Evolutionary conservation across 2,329 filamentous ascomycete species (phyloP), one percentile per base, ranked within the genome.

Genomic region (Pyrenochaeta sp.): DNA sequence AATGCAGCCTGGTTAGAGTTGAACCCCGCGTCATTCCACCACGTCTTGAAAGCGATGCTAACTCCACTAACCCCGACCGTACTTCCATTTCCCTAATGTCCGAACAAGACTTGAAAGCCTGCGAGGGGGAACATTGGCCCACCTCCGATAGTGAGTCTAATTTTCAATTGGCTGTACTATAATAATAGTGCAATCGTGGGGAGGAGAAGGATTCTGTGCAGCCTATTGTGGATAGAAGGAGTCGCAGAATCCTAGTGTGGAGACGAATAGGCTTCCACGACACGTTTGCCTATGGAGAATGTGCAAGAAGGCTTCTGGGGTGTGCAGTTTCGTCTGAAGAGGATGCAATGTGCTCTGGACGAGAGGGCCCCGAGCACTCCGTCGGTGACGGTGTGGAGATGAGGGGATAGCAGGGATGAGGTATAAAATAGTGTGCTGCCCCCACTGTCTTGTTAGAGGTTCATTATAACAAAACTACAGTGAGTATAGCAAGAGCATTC

Each of bases 31-130:
- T 27, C 23, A 5, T 15, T 40, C 20, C 18, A 2, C 18, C 18
- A 41, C 21, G 12, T 12, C 5, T 3, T 17, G 15, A 20, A 12
- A 4, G 20, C n/a, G 23, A 12, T 7, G 23, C 40, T 42, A 42
- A 30, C 23, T 42, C 40, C 40, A 42, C 40, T 30, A 42, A 42
- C 40, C 23, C 40, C 40, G 40, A 17, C 40, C 40, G 12, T n/a
- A 12, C 40, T 7, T 27, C 10, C 11, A 10, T 14, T 2, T 27
- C 20, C 14, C 20, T 27, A 17, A 42, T 7, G 7, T 29, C 23
- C 40, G 40, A 1, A 17, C n/a, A 3, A 11, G 14, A 14, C n/a
- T 7, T n/a, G n/a, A 30, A 4, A 17, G 23, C 10, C 40, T 17
- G 40, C 40, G 17, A 15, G 14, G 39, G 9, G n/a, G 40, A 17